These are phyloP conservation scores for Debaryomyces udenii DNA, from an alignment of 1,139 yeast genomes.

Conservation along the genomic window DNA sequence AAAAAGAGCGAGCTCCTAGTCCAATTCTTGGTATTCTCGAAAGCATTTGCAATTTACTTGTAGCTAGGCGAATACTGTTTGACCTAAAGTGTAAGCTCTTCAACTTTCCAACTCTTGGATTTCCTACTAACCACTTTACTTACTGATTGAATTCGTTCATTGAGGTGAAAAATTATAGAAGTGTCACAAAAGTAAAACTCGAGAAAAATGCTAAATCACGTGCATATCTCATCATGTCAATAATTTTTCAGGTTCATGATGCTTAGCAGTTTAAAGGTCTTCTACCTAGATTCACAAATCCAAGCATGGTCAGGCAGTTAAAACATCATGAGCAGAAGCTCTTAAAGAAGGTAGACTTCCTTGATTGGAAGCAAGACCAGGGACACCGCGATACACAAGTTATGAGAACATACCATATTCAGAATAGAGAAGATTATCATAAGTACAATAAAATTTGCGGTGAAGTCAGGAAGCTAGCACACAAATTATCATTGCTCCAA, in stretches of 20 bases:
- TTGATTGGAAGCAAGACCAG: constrained; percentile 96
- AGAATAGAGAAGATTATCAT: constrained; percentile 93
- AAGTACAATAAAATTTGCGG: constrained; percentile 94
- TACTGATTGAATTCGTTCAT: constrained; percentile 4
- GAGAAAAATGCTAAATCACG: neutral
- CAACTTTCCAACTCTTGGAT: no score
- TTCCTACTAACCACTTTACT: no score
- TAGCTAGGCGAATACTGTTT: neutral
- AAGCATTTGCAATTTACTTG: constrained; percentile 45
- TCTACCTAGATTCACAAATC: neutral
- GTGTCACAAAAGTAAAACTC: constrained; percentile 8
- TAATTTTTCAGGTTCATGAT: constrained; percentile 6
- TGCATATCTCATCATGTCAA: constrained; percentile 4
- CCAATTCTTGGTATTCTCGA: constrained; percentile 48
- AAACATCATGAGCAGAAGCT: constrained; percentile 95
- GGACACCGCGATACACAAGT: constrained; percentile 95
- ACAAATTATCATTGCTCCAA: constrained; percentile 78
- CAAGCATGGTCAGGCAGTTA: constrained; percentile 80
- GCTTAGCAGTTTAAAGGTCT: neutral
- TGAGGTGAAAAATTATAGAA: constrained; percentile 9
- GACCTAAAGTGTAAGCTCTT: no score
- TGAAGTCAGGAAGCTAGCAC: constrained; percentile 81
- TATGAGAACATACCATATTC: constrained; percentile 91
- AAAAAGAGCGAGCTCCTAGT: constrained; percentile 21
- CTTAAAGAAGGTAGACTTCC: constrained; percentile 92